Evolutionary conservation across 225 moss, liverwort and hornwort species (phyloP), one percentile per base, ranked within the genome.

Genomic region (Physcomitrium patens): DNA sequence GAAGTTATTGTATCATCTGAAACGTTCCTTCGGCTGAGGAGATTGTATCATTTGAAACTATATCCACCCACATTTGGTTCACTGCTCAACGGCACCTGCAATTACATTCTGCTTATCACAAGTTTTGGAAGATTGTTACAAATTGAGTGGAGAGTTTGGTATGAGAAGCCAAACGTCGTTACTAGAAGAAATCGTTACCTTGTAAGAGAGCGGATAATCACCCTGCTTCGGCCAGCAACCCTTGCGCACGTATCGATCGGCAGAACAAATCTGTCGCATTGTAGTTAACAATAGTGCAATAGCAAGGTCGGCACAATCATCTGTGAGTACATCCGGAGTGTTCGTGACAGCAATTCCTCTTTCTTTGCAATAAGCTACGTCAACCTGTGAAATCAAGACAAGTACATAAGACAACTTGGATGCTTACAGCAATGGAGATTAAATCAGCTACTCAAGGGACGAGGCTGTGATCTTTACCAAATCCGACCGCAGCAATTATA

Each of bases 291-390:
- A 59, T 51, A 95, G 76, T 12, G 88, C 87, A 54, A 95, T 54
- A 52, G 95, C 93, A 61, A 89, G 84, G 69, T 95, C 95, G 10
- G 95, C 93, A 71, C 89, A 89, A 66, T 87, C 90, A 69, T 93
- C 95, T 19, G 93, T 93, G 42, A 95, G 90, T 12, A 93, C 95
- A 66, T 95, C 95, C 19, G 93, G 93, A 68, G 93, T 93, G 53
- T 91, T 93, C 15, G 91, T 82, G 53, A 81, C 85, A 5, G 63
- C 44, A 65, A 95, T 81, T 53, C 90, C 85, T 28, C 74, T 87
- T 60, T 78, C 65, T 63, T 71, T 74, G 78, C 91, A 92, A 18
- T 58, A 70, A 27, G 73, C 56, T 43, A 86, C 7, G 53, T 95
- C 93, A 19, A 83, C 23, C 86, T 86, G 56, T 18, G 71, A 73